Percentiles rank a stretch among this genome's conserved stretches.
These are phyloP conservation scores for Mortierella antarctica DNA, from an alignment of 192 early-diverging fungal genomes.

Conservation along the genomic window DNA sequence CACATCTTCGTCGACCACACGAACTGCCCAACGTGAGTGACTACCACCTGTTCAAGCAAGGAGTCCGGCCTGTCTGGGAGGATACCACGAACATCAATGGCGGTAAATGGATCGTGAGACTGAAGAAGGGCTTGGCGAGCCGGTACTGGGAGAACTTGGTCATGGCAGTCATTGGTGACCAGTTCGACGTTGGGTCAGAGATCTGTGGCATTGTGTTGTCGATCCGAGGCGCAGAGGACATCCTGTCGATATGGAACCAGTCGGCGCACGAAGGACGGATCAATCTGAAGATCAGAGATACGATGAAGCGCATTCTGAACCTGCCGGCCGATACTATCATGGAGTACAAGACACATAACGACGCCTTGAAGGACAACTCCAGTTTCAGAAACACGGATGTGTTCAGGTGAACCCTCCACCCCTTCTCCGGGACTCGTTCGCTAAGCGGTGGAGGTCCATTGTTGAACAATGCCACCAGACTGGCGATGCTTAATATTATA, in stretches of 20 bases:
- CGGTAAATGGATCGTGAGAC: slow-evolving; percentile 95
- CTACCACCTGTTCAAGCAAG: slow-evolving; percentile 92
- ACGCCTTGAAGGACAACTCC: slow-evolving; percentile 85
- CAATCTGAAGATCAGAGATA: slow-evolving; percentile 90
- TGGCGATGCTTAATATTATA: too few relatives aligned
- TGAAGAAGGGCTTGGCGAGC: slow-evolving; percentile 92
- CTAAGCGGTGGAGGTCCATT: too few relatives aligned
- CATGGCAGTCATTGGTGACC: slow-evolving; percentile 91
- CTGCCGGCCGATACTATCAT: slow-evolving; percentile 88
- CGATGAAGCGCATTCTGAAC: slow-evolving; percentile 84
- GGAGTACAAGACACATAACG: slow-evolving; percentile 96
- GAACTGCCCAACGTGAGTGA: slow-evolving; percentile 89
- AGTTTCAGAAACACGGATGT: slow-evolving; percentile 89
- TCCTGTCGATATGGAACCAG: slow-evolving; percentile 95
- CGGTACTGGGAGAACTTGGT: slow-evolving; percentile 93
- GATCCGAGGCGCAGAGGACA: slow-evolving; percentile 93
- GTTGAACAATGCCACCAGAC: too few relatives aligned
- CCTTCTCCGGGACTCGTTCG: too few relatives aligned
- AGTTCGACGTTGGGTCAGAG: slow-evolving; percentile 88
- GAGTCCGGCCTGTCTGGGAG: slow-evolving; percentile 95
- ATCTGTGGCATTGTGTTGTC: slow-evolving; percentile 95
- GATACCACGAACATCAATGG: slow-evolving; percentile 84
- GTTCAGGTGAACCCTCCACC: slow-evolving; percentile 59
- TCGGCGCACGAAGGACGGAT: slow-evolving; percentile 83
- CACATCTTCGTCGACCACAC: slow-evolving; percentile 82